Evolutionary conservation across 2,329 filamentous ascomycete species (phyloP).

Genomic region (Apiospora marii): DNA sequence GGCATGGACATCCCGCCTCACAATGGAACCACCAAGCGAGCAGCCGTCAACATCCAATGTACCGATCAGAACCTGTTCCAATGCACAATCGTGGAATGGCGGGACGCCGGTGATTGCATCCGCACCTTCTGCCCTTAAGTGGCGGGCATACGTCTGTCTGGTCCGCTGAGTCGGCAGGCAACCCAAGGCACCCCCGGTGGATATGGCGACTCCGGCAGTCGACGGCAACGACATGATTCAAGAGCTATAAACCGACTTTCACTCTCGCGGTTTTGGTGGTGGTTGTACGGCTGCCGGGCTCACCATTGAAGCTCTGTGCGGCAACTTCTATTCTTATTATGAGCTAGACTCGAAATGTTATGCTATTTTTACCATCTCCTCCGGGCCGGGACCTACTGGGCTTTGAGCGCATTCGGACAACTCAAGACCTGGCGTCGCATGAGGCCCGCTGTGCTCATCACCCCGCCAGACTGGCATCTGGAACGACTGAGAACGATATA

Average conservation of each 20-base stretch:
- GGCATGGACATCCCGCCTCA: not conserved
- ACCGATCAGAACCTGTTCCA: conserved; percentile 21
- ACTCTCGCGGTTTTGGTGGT: not conserved
- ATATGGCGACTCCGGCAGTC: conserved; percentile 11
- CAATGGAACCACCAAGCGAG: not conserved
- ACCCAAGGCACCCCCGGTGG: conserved; percentile 2
- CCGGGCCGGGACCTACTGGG: conserved; percentile 9
- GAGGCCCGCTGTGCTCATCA: conserved; percentile 21
- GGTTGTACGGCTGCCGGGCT: not conserved
- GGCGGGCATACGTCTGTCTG: not conserved
- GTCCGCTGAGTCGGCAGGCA: conserved; percentile 17
- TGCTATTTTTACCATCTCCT: conserved; percentile 10
- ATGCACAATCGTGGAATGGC: conserved; percentile 20
- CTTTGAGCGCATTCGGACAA: conserved; percentile 20
- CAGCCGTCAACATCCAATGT: not conserved
- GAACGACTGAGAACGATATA: conserved; percentile 15
- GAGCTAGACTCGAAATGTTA: conserved; percentile 21
- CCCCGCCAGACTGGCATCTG: conserved; percentile 21
- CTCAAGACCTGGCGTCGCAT: conserved; percentile 20
- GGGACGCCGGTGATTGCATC: conserved; percentile 17
- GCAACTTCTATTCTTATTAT: conserved; percentile 21
- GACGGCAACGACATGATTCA: not conserved
- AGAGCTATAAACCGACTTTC: not conserved
- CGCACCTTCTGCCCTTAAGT: conserved; percentile 19
- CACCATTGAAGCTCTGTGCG: not conserved